Base-by-base conservation (phyloP, 306 rosid genomes). In the Fragaria ananassa region DNA sequence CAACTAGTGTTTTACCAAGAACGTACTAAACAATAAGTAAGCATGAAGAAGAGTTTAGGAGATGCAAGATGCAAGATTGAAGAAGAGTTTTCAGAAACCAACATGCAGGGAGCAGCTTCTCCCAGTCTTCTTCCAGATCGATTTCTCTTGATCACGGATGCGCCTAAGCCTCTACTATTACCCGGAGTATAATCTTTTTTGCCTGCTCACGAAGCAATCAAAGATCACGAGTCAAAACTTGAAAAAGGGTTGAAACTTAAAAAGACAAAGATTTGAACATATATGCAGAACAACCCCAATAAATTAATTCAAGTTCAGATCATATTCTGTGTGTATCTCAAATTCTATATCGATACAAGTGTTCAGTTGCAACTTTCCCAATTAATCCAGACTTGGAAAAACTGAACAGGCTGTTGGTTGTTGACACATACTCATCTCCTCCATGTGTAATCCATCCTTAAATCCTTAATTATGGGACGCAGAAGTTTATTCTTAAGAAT, bases 401-500 rank as follows among this genome's bases (percentile, higher is more conserved):
- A 35, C 21, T 4, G 4, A 6, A 18, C 27, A 25, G 29, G 56
- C 5, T 78, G 66, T 64, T 70, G 86, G 81, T 64, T 9, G 86
- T 54, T 83, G 46, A 73, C 70, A 78, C 19, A 68, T 77, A 58
- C 45, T 68, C 56, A 63, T 76, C 84, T 58, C 53, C 45, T 68
- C 69, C 74, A 70, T 41, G 72, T 50, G 74, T 60, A 68, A 69
- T 27, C 37, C 46, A 70, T 45, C 73, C 60, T 15, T 50, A 19
- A 37, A 70, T 44, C 73, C 58, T 15, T 50, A 27, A 37, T 29
- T 68, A 31, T 60, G 80, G 74, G 50, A 76, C 72, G 74, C 61
- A 46, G 62, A 63, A 73, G 85, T 71, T 80, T 78, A 82, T 84
- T 76, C 81, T 12, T 11, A 4, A 8, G 82, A 80, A 82, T 82